phyloP scores from a whole-genome alignment of 73 alveolate species.

The Blepharisma japonicum region DNA sequence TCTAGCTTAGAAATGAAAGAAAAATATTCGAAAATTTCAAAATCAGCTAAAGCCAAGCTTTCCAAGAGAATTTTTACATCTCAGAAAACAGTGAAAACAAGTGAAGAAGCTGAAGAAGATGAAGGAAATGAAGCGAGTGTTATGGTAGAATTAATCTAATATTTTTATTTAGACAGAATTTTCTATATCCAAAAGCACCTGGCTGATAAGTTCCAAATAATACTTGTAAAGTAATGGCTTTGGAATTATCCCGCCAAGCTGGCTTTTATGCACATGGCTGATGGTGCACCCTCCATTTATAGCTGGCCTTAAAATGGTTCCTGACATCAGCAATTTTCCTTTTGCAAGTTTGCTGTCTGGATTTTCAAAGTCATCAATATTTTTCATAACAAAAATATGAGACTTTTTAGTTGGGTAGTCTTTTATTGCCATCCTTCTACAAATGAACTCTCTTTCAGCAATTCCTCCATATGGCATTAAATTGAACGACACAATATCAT shows the following conservation, averaged over 20 bases:
- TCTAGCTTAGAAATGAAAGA: not conserved
- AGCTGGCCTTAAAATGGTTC: not conserved
- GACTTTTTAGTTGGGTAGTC: conserved; percentile 16
- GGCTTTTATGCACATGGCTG: not conserved
- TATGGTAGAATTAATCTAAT: too few species aligned
- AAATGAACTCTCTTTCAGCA: not conserved
- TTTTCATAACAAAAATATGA: not conserved
- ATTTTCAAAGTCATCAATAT: not conserved
- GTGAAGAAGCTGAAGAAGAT: too few species aligned
- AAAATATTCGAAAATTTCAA: too few species aligned
- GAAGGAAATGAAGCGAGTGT: too few species aligned
- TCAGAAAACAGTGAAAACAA: too few species aligned
- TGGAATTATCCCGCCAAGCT: conserved; percentile 28
- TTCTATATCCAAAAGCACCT: too few species aligned
- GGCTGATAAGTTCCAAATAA: too few species aligned
- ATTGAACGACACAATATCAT: not conserved
- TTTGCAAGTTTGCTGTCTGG: not conserved
- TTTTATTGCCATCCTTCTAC: not conserved
- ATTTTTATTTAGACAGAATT: too few species aligned
- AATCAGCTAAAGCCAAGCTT: too few species aligned
- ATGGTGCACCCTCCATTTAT: not conserved
- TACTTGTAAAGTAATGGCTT: too few species aligned
- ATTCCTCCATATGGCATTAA: not conserved
- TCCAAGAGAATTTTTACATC: too few species aligned
- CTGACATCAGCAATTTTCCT: conserved; percentile 25